Conservation (phyloP, 176 grass and related monocot genomes). For the Typha latifolia region DNA sequence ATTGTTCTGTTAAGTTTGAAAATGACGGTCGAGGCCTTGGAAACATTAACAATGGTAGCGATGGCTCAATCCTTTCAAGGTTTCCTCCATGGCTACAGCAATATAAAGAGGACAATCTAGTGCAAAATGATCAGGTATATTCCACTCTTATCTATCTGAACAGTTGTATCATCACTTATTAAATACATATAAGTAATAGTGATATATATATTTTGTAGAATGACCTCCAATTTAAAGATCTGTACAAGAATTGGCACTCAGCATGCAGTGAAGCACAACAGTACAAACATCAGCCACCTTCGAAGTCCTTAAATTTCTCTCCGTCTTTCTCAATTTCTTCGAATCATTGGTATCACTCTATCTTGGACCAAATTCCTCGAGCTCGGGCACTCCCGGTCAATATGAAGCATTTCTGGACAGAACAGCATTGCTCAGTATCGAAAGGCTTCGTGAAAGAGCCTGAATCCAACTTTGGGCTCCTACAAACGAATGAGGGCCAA, state of each 20-base stretch:
- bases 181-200: too few species aligned
- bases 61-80: background rate
- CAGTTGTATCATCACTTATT: too few species aligned
- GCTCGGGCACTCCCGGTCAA: constrained; percentile 23
- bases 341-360: constrained; percentile 15
- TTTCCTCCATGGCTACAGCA: constrained; percentile 3
- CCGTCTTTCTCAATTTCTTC: constrained; percentile 17
- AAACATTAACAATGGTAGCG: background rate
- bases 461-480: background rate
- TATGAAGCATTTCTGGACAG: constrained; percentile 20
- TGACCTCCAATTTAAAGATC: constrained; percentile 28
- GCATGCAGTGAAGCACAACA: constrained; percentile 8
- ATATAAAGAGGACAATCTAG: background rate
- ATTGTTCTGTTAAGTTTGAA: constrained; percentile 6
- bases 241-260: constrained; percentile 27
- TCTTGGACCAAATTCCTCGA: constrained; percentile 24
- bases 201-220: too few species aligned
- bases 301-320: constrained; percentile 59
- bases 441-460: too few species aligned
- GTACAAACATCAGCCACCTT: constrained; percentile 24
- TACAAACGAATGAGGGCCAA: background rate
- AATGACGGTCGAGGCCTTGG: background rate
- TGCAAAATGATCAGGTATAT: too few species aligned
- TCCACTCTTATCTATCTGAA: background rate
- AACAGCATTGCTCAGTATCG: background rate